Base-by-base conservation (phyloP, 768 basidiomycete species). In the Pilatotrama ljubarskyi region DNA sequence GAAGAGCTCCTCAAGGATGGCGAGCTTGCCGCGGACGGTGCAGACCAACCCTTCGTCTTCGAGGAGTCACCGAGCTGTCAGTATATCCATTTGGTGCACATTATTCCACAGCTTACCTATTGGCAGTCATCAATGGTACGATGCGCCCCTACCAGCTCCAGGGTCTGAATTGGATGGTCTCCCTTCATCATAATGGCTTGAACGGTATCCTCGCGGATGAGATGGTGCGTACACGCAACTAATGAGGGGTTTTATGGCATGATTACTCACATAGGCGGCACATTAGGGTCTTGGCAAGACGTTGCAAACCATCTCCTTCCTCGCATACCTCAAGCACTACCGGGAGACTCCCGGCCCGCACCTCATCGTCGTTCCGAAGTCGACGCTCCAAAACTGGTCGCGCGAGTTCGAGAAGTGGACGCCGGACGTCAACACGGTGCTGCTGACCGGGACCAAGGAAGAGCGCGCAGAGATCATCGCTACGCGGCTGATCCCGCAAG, bases 121-220 rank as follows among this genome's bases (percentile, higher is more conserved):
- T 11, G 17, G 9, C 66, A 96, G 95, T 87, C 71, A 93, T 98
- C 69, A 81, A 90, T 47, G 96, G 96, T 1, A 76, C 75, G 49
- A 97, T 99, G 95, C 82, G 97, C 22, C 82, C 87, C 22, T 99
- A 99, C 72, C 97, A 98, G 72, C 76, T 98, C 1, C 95, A 98
- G 69, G 97, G 97, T 25, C 74, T 98, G 42, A 96, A 96, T 71
- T 97, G 96, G 95, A 90, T 98, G 94, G 87, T 95, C 3, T 91
- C 93, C 0, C 78, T 99, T 2, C 90, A 99, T 68, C 94, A 97
- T 70, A 97, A 98, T 66, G 95, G 95, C 43, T 80, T 98, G 62
- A 98, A 98, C 62, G 95, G 96, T 49, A 98, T 98, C 58, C 84
- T 98, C 8, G 95, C 96, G 0, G 96, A 99, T 66, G 96, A 98